phyloP scores from a whole-genome alignment of 2,329 filamentous ascomycete genomes.

The Trichoderma sp. region DNA sequence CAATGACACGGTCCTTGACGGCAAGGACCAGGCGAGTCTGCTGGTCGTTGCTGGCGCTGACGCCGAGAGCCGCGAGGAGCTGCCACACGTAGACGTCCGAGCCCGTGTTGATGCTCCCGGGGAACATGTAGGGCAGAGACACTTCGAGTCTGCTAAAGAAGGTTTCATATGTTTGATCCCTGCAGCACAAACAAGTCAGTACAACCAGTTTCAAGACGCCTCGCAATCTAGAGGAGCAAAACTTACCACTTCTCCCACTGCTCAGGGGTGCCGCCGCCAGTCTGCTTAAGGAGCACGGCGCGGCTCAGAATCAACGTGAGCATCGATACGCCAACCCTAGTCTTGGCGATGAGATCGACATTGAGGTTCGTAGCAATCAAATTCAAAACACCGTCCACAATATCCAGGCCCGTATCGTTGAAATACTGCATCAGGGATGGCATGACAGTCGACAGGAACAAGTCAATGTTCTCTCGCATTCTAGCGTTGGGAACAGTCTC shows the following conservation, averaged over 20 bases:
- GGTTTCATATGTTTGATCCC: slow-evolving; percentile 76
- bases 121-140: slow-evolving; percentile 82
- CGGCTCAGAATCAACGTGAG: slow-evolving; percentile 93
- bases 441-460: slow-evolving; percentile 87
- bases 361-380: slow-evolving; percentile 83
- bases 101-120: slow-evolving; percentile 82
- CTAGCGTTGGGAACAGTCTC: slow-evolving; percentile 72
- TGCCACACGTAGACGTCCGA: slow-evolving; percentile 99
- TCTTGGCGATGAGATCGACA: slow-evolving; percentile 80
- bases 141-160: slow-evolving; percentile 89
- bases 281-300: slow-evolving; percentile 89
- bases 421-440: slow-evolving; percentile 87
- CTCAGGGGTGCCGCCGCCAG: slow-evolving; percentile 67
- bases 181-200: slow-evolving; percentile 36
- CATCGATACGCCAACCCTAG: slow-evolving; percentile 84
- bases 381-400: slow-evolving; percentile 86
- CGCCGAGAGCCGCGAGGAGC: slow-evolving; percentile 91
- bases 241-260: slow-evolving; percentile 79
- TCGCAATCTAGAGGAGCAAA: not conserved
- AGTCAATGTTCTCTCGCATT: slow-evolving; percentile 87
- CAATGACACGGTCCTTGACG: slow-evolving; percentile 97
- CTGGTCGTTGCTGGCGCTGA: slow-evolving; percentile 89
- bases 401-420: slow-evolving; percentile 85
- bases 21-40: slow-evolving; percentile 92
- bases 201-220: not conserved